Base-by-base conservation (phyloP, 192 early-diverging fungal species). In the Rhizophagus sp. region DNA sequence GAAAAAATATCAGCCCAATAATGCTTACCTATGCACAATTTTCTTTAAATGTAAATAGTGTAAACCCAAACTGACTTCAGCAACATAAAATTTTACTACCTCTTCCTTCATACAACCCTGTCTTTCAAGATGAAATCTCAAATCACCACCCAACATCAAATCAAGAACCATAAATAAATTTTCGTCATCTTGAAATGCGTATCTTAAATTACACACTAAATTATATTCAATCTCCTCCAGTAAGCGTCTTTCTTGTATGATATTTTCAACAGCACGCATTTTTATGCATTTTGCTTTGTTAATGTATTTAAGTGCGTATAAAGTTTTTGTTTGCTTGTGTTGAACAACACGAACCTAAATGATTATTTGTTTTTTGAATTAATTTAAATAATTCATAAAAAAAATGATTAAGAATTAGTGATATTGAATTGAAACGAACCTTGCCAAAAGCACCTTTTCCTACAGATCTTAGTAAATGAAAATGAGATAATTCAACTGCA, bases 371-470 rank as follows among this genome's bases (percentile, higher is more conserved):
- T 33, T 33, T 68, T 17, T 34, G 1, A 67, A 68, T 15, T 13
- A 39, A 17, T 68, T 34, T 19, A 68, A 34, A 34, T 24, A 3
- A 2, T 63, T 63, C 25, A n/a, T 62, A 62, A 62, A 19, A 24
- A 62, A 62, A 62, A n/a, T 30, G 30, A 0, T 62, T 1, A 63
- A 66, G 24, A 7, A 27, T 19, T 27, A 50, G n/a, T 15, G 52
- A n/a, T 47, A 33, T 44, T 15, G 75, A 17, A 17, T 73, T 19
- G 12, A 62, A 57, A 27, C 4, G 10, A 79, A 94, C 95, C 88
- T 97, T 99, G 73, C 97, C 97, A 84, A 99, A 98, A 5, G 96
- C 96, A 2, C 97, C 97, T 78, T 96, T 96, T 8, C 97, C 97
- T 49, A 99, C 95, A 9, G 92, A 92, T 39, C 96, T 90, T 49